Conservation (phyloP, 331 rosid genomes). For the Quercus tomentella region DNA sequence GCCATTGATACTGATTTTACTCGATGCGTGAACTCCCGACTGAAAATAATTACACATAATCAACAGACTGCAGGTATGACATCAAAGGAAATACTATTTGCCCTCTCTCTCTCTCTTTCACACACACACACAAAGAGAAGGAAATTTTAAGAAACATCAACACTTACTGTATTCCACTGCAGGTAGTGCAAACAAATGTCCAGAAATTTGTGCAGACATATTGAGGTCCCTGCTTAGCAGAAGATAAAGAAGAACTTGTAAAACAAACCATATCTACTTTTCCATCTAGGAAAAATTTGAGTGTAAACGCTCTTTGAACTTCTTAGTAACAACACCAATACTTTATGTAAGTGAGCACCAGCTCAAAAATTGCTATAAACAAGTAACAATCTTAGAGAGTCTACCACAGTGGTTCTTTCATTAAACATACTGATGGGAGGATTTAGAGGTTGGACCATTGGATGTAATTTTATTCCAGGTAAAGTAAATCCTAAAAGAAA, state of each 20-base stretch:
- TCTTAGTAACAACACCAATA: not conserved
- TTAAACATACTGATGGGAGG: too few species aligned
- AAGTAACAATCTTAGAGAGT: not conserved
- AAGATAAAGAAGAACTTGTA: conserved; percentile 14
- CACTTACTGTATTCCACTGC: conserved; percentile 99
- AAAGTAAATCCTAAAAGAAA: too few species aligned
- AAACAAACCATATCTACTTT: conserved; percentile 4
- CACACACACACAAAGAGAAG: conserved; percentile 5
- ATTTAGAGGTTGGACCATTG: too few species aligned
- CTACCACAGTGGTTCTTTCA: too few species aligned
- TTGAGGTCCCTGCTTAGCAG: conserved; percentile 83
- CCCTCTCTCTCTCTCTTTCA: not conserved
- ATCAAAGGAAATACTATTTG: not conserved
- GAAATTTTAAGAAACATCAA: conserved; percentile 7
- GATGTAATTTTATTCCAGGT: too few species aligned
- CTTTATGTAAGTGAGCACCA: not conserved
- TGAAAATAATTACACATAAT: conserved; percentile 37
- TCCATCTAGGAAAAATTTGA: not conserved
- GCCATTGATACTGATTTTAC: conserved; percentile 97
- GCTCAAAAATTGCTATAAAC: not conserved
- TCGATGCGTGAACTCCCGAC: conserved; percentile 95
- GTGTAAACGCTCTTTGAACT: not conserved
- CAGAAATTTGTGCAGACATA: conserved; percentile 98
- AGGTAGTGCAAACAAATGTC: conserved; percentile 94
- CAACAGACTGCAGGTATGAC: not conserved